Evolutionary conservation across 2,329 filamentous ascomycete species (phyloP).

Genomic region (Cordyceps cicadae): DNA sequence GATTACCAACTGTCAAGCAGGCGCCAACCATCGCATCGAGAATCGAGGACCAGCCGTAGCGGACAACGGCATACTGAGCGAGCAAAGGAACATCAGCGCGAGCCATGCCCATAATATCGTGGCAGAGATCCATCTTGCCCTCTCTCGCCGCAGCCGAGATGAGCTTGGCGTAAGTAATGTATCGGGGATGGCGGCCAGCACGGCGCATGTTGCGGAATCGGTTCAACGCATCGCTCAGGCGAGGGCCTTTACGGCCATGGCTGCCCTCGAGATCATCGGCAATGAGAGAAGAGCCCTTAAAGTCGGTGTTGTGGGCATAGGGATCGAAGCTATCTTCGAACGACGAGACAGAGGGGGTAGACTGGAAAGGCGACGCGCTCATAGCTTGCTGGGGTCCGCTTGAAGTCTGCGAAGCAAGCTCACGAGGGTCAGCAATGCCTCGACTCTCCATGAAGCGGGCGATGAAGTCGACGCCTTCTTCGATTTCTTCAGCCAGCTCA

Average conservation of each 20-base stretch:
- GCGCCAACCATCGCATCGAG: conserved; percentile 94
- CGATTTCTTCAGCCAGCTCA: conserved; percentile 68
- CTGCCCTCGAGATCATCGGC: conserved; percentile 80
- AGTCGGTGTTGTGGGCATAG: conserved; percentile 82
- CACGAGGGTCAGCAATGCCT: conserved; percentile 47
- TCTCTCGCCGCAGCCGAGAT: conserved; percentile 84
- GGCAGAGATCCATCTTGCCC: conserved; percentile 69
- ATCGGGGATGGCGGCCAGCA: conserved; percentile 81
- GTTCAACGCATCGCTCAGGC: conserved; percentile 70
- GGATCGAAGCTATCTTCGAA: conserved; percentile 84
- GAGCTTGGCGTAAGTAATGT: conserved; percentile 94
- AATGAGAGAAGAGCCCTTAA: conserved; percentile 85
- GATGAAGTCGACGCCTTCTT: conserved; percentile 72
- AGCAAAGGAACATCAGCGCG: conserved; percentile 80
- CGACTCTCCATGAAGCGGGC: conserved; percentile 49
- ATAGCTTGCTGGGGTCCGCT: conserved; percentile 36
- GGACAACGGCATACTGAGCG: conserved; percentile 75
- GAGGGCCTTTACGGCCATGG: conserved; percentile 62
- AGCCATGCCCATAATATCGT: conserved; percentile 84
- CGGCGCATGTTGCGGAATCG: conserved; percentile 92
- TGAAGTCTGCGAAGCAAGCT: conserved; percentile 38
- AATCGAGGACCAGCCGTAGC: conserved; percentile 94
- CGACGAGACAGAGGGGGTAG: conserved; percentile 48
- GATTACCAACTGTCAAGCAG: conserved; percentile 74
- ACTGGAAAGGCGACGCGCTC: conserved; percentile 41